Conservation (phyloP, 2,329 filamentous ascomycete genomes). For the Aschersonia sp. region DNA sequence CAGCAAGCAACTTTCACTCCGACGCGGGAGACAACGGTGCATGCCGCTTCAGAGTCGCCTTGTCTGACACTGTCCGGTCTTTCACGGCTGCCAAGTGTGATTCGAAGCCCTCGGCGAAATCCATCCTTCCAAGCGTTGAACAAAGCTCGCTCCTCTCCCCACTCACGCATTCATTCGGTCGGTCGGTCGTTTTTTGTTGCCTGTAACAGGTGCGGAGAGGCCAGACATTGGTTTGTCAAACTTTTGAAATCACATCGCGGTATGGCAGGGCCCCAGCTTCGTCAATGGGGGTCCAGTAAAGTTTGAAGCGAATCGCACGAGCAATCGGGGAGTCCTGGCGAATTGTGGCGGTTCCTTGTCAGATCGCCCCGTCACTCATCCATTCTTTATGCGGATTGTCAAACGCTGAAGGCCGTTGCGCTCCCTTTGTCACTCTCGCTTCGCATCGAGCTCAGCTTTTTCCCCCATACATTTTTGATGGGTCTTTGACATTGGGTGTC, state of each 20-base stretch:
- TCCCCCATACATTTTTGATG: neutral
- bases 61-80: too few species aligned
- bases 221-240: too few species aligned
- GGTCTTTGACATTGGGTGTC: neutral
- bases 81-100: neutral
- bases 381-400: neutral
- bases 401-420: neutral
- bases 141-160: too few species aligned
- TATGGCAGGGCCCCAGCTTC: too few species aligned
- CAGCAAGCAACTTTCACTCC: neutral
- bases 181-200: too few species aligned
- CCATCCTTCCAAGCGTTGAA: too few species aligned
- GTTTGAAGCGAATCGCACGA: too few species aligned
- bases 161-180: too few species aligned
- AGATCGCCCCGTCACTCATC: neutral
- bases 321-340: neutral
- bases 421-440: neutral
- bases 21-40: neutral
- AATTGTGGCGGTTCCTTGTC: neutral
- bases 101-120: neutral
- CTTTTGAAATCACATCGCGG: too few species aligned
- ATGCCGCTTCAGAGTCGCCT: neutral
- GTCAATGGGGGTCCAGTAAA: too few species aligned
- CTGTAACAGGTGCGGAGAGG: too few species aligned
- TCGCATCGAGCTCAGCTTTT: neutral